Evolutionary conservation across 1,139 yeast genomes (phyloP), one percentile per base, ranked within the genome.

Genomic region (Yamadazyma kanchanaburiensis): DNA sequence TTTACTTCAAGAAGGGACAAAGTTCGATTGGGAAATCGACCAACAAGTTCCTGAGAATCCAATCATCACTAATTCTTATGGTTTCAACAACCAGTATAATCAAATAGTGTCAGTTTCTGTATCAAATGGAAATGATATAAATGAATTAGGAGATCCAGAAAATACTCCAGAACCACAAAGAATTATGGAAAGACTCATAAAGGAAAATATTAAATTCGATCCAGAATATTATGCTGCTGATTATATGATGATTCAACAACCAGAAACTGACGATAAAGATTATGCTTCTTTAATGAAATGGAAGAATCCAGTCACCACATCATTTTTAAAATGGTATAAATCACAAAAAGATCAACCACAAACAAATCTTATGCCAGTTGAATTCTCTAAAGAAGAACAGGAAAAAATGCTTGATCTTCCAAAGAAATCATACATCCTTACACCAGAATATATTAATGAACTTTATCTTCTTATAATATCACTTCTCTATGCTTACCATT

Each of bases 181-280:
- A 26, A 66, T 77, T 9, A 61, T 71, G 39, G 88, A 82, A 46
- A 60, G 96, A 36, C 53, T 79, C 10, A 70, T 75, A 25, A 75
- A 74, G 34, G 96, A 89, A 46, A 79, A 81, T 39, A 71, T 76
- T 36, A 81, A 84, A 43, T 91, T 91, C 48, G 96, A 88, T 51
- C 79, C 86, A 1, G 96, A 86, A 40, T 86, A 85, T 52, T 89
- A 89, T 51, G 82, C 91, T 10, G 85, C 94, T 4, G 97, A 91
- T 50, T 78, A 75, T 37, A 71, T 84, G 53, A 81, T 82, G 51
- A 60, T 58, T 24, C 67, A 64, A 27, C 68, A 73, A 46, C 76
- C 80, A n/a, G 54, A 63, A 18, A 64, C 64, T 4, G 83, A 70
- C 24, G 80, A 76, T 30, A 74, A 75, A 35, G 59, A 65, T 25